phyloP scores from a whole-genome alignment of 768 basidiomycete species.

The Hericium erinaceus region DNA sequence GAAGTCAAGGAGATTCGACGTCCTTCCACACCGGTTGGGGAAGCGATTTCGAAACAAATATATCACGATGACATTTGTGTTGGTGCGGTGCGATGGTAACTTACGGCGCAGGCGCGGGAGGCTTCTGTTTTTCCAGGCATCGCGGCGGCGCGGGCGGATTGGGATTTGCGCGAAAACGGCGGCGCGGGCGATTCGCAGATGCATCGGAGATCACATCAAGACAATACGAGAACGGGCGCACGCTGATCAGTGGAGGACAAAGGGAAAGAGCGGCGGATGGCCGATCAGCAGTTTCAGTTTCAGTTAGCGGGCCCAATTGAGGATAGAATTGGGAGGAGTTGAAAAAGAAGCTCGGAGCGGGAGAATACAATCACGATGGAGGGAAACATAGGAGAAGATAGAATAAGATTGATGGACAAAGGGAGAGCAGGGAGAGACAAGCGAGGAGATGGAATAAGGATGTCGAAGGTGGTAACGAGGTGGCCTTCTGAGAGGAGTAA shows the following conservation, averaged over 20 bases:
- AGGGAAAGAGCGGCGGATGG: not conserved
- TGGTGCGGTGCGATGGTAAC: too few relatives aligned
- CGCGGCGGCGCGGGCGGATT: too few relatives aligned
- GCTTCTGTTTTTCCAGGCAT: too few relatives aligned
- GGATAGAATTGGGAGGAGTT: not conserved
- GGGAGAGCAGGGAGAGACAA: constrained; percentile 8
- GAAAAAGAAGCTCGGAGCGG: not conserved
- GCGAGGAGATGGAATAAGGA: constrained; percentile 8
- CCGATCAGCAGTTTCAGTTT: not conserved
- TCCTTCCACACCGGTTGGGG: too few relatives aligned
- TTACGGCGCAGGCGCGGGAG: too few relatives aligned
- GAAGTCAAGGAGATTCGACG: too few relatives aligned
- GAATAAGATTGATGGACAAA: not conserved
- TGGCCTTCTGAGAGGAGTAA: constrained; percentile 8
- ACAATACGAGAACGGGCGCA: not conserved
- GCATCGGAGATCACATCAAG: not conserved
- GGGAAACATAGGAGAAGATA: not conserved
- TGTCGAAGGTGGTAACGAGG: constrained; percentile 14
- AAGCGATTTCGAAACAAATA: too few relatives aligned
- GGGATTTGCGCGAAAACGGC: too few relatives aligned
- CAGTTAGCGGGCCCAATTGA: not conserved
- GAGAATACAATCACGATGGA: not conserved
- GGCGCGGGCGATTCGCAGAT: not conserved
- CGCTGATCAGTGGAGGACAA: not conserved
- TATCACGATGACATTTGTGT: too few relatives aligned